Evolutionary conservation across 257 asterid species (phyloP).

Genomic region (Rauvolfia tetraphylla): DNA sequence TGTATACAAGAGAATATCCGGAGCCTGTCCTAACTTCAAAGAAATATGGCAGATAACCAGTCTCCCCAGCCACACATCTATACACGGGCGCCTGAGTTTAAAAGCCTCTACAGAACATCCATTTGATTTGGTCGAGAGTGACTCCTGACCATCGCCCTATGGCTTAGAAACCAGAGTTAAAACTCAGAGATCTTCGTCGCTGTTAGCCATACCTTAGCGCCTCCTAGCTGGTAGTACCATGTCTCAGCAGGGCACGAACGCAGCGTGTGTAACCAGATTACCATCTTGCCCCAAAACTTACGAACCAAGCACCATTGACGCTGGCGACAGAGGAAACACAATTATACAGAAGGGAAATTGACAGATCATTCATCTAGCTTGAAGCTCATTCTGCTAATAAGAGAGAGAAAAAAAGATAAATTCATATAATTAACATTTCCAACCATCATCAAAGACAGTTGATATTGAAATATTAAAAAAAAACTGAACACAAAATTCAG

Average conservation of each 20-base stretch:
- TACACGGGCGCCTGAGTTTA: too few relatives aligned
- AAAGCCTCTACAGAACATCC: too few relatives aligned
- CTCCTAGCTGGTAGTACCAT: neutral
- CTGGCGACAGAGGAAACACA: neutral
- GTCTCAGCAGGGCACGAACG: neutral
- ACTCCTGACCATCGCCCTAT: too few relatives aligned
- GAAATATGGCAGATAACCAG: too few relatives aligned
- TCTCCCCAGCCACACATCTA: too few relatives aligned
- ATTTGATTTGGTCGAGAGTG: too few relatives aligned
- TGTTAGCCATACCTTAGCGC: neutral
- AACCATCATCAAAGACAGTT: slow-evolving; percentile 4
- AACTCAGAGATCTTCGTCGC: neutral
- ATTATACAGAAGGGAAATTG: neutral
- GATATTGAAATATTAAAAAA: neutral
- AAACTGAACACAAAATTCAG: slow-evolving; percentile 36
- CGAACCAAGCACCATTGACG: neutral
- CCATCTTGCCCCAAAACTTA: too few relatives aligned
- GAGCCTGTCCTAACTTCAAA: too few relatives aligned
- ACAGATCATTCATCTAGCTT: neutral
- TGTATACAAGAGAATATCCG: too few relatives aligned
- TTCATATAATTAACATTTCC: slow-evolving; percentile 11
- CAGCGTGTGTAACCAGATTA: neutral
- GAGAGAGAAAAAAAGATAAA: neutral
- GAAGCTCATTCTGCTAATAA: slow-evolving; percentile 12
- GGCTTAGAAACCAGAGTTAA: neutral